A percentile compares a stretch with the other conserved stretches of the same genome.
phyloP scores from a whole-genome alignment of 495 filamentous ascomycete species.

The Mytilinidion resinicola region DNA sequence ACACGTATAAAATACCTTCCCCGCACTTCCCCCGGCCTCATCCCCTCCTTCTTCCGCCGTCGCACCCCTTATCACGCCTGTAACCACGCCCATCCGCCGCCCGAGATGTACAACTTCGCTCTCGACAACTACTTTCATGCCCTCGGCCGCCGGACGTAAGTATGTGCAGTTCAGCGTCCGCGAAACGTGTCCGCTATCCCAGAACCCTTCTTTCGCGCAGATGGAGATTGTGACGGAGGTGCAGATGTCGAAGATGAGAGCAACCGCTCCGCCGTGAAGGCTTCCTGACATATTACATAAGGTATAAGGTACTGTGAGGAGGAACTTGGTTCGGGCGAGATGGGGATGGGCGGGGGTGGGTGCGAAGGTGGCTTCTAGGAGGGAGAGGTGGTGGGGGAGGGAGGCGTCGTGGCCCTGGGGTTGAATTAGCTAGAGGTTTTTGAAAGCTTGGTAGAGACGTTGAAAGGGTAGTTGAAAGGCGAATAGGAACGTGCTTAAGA shows the following conservation, averaged over 20 bases:
- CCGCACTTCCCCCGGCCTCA: conserved; percentile 5
- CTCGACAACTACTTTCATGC: conserved; percentile 31
- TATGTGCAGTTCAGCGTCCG: conserved; percentile 36
- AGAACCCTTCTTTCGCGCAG: conserved; percentile 26
- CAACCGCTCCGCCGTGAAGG: conserved; percentile 35
- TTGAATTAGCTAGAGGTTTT: not conserved
- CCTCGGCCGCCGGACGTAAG: conserved; percentile 31
- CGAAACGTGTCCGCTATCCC: conserved; percentile 34
- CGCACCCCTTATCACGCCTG: conserved; percentile 21
- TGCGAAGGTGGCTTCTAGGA: conserved; percentile 8
- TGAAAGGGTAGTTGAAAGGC: not conserved
- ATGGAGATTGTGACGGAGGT: conserved; percentile 29
- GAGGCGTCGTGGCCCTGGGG: conserved; percentile 18
- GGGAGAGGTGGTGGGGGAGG: conserved; percentile 13
- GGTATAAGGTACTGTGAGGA: conserved; percentile 22
- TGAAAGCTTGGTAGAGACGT: too few species aligned
- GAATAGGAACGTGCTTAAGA: not conserved
- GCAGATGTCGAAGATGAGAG: conserved; percentile 36
- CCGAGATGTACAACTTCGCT: conserved; percentile 35
- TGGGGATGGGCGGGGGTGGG: conserved; percentile 20
- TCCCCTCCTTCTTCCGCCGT: conserved; percentile 19
- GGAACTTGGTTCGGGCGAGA: conserved; percentile 23
- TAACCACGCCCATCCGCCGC: conserved; percentile 27
- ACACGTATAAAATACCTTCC: conserved; percentile 33
- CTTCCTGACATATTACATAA: conserved; percentile 33